Percentiles rank a stretch among this genome's conserved stretches.
These are phyloP conservation scores for Ophiocordyceps polyrhachis-furcata DNA, from an alignment of 2,329 filamentous ascomycete species.

Conservation along the genomic window DNA sequence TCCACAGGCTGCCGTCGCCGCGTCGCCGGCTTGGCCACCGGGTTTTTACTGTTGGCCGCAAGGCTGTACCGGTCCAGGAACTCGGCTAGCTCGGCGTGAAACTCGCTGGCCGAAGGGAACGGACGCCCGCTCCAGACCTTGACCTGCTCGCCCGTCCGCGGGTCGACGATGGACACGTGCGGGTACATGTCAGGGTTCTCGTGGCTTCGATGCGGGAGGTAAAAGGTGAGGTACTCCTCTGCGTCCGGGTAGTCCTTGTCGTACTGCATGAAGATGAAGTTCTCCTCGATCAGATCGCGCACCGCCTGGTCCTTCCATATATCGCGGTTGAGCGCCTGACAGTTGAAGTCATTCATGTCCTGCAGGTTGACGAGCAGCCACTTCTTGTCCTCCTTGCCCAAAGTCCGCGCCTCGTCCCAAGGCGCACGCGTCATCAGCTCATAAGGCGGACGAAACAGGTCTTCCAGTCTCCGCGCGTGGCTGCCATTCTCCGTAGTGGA, in stretches of 20 bases:
- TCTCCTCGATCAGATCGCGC: conserved; percentile 64
- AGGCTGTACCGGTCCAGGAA: conserved; percentile 96
- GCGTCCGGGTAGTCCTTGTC: conserved; percentile 67
- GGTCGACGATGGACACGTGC: conserved; percentile 89
- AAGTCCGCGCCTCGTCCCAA: conserved; percentile 72
- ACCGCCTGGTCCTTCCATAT: conserved; percentile 82
- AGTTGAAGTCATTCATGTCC: conserved; percentile 83
- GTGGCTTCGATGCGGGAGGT: conserved; percentile 51
- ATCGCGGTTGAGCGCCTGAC: conserved; percentile 83
- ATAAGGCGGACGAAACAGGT: conserved; percentile 83
- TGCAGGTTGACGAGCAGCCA: conserved; percentile 96
- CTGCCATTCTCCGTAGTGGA: conserved; percentile 27
- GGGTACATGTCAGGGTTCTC: conserved; percentile 84
- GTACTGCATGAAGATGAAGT: conserved; percentile 94
- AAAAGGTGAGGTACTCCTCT: conserved; percentile 72
- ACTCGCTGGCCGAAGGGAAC: conserved; percentile 57
- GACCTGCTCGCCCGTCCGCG: conserved; percentile 87
- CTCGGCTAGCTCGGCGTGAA: conserved; percentile 79
- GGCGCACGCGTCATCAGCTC: conserved; percentile 63
- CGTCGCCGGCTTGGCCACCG: conserved; percentile 49
- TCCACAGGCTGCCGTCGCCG: conserved; percentile 53
- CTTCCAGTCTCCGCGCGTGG: conserved; percentile 64
- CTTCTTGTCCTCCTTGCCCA: conserved; percentile 75
- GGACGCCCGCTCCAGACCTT: conserved; percentile 86
- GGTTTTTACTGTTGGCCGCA: conserved; percentile 75